Base-by-base conservation (phyloP, 2,329 filamentous ascomycete genomes). In the Neonectria magnoliae region DNA sequence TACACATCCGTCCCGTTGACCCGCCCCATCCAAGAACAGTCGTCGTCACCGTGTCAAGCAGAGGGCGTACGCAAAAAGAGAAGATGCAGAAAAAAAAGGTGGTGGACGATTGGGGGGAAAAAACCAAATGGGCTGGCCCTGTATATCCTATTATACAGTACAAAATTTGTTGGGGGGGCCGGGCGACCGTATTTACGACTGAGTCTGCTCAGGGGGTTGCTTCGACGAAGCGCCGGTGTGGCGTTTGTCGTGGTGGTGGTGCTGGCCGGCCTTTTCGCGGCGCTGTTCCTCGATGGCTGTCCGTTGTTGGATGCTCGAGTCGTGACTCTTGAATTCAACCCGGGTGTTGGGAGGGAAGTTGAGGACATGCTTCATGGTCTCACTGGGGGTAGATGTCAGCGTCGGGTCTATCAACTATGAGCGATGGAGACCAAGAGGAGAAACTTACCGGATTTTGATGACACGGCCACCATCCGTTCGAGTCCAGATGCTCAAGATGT, bases 401-500 rank as follows among this genome's bases (percentile, higher is more conserved):
- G 42, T 47, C 10, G 5, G 33, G n/a, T 18, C 5, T 2, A 38
- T 9, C 57, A 50, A n/a, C 33, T 10, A 38, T 1, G 25, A 10
- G 20, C 5, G 22, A 22, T 10, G 33, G 16, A 41, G 29, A 44
- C 14, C 41, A 22, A 22, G 60, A n/a, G n/a, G 27, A 29, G 22
- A 44, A 44, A 80, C 89, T 73, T 87, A 97, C 92, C 95, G 91
- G 76, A 99, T 97, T 84, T 97, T 98, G 73, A 98, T 91, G 79
- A 98, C 97, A 75, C 93, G 90, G 68, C 94, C 93, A 48, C 94
- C 95, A 76, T 97, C 93, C 74, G 93, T 96, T 79, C 94, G 92
- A 60, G 94, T 97, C 96, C 96, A 99, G 77, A 99, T 94, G 82
- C 94, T 98, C 79, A 99, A 87, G 67, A 98, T 97, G 77, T 99